phyloP scores from a whole-genome alignment of 2,329 filamentous ascomycete species.

The Aspergillus jensenii region DNA sequence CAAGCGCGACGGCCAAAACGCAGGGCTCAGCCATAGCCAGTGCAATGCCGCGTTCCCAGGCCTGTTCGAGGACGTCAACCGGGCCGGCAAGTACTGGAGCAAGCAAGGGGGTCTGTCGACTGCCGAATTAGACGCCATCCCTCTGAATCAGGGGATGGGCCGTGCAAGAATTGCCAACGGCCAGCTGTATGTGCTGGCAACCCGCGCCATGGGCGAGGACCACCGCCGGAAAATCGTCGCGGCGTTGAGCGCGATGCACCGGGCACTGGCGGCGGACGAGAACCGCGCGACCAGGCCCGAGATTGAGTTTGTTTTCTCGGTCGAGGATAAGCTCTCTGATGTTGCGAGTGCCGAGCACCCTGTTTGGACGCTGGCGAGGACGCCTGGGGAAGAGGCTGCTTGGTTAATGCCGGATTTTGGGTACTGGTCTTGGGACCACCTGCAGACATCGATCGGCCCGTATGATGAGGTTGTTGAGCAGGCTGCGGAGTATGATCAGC shows the following conservation, averaged over 20 bases:
- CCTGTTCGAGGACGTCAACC: slow-evolving; percentile 36
- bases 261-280: slow-evolving; percentile 45
- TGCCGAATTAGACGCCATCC: slow-evolving; percentile 30
- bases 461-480: slow-evolving; percentile 38
- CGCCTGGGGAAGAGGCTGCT: slow-evolving; percentile 39
- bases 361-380: slow-evolving; percentile 46
- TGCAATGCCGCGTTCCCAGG: slow-evolving; percentile 37
- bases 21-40: slow-evolving; percentile 27
- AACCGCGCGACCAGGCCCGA: slow-evolving; percentile 37
- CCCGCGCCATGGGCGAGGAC: slow-evolving; percentile 34
- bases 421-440: slow-evolving; percentile 51
- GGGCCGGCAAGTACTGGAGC: slow-evolving; percentile 31
- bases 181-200: slow-evolving; percentile 32
- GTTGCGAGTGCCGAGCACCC: slow-evolving; percentile 31
- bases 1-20: slow-evolving; percentile 33
- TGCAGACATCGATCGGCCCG: slow-evolving; percentile 34
- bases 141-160: slow-evolving; percentile 33
- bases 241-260: slow-evolving; percentile 49
- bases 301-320: slow-evolving; percentile 49
- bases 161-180: slow-evolving; percentile 34
- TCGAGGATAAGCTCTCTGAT: slow-evolving; percentile 46
- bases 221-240: slow-evolving; percentile 41
- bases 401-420: slow-evolving; percentile 57
- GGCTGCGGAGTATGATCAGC: slow-evolving; percentile 21
- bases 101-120: slow-evolving; percentile 24